Evolutionary conservation across 139 green algal species (phyloP).

Genomic region (Axilococcus clingmanii): DNA sequence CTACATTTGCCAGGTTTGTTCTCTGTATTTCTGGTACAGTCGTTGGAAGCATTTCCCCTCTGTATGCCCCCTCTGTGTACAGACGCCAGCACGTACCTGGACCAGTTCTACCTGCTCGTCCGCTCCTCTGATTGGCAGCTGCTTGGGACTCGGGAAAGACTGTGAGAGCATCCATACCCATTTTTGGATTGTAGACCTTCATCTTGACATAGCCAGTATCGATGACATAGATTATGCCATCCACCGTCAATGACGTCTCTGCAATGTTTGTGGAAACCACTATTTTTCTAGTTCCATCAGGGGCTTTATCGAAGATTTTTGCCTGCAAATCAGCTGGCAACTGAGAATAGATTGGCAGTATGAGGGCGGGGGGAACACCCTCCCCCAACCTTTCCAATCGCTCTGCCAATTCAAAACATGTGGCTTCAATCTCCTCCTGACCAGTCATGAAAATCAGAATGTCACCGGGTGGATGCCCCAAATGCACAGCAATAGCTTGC

Average conservation of each 20-base stretch:
- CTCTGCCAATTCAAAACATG: slow-evolving; percentile 69
- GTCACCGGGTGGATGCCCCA: slow-evolving; percentile 72
- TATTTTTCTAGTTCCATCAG: slow-evolving; percentile 78
- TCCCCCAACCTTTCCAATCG: slow-evolving; percentile 64
- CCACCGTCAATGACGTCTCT: slow-evolving; percentile 93
- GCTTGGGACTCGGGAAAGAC: slow-evolving; percentile 86
- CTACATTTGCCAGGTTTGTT: slow-evolving; percentile 96
- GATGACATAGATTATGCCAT: slow-evolving; percentile 94
- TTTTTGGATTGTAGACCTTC: slow-evolving; percentile 96
- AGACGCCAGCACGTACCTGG: slow-evolving; percentile 88
- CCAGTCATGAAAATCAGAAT: slow-evolving; percentile 99
- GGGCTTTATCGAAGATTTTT: slow-evolving; percentile 94
- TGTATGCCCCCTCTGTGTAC: slow-evolving; percentile 84
- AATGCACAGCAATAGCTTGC: slow-evolving; percentile 89
- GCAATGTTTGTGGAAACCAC: slow-evolving; percentile 95
- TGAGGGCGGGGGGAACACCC: slow-evolving; percentile 63
- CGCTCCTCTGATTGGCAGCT: slow-evolving; percentile 74
- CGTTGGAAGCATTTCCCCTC: slow-evolving; percentile 48
- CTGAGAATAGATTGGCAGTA: slow-evolving; percentile 95
- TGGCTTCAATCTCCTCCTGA: slow-evolving; percentile 95
- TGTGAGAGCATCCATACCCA: slow-evolving; percentile 92
- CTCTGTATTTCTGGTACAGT: slow-evolving; percentile 95
- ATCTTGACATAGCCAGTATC: slow-evolving; percentile 89
- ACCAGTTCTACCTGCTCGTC: slow-evolving; percentile 83
- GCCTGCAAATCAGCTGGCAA: slow-evolving; percentile 83